Conservation (phyloP, 306 rosid species). For the Purshia tridentata region DNA sequence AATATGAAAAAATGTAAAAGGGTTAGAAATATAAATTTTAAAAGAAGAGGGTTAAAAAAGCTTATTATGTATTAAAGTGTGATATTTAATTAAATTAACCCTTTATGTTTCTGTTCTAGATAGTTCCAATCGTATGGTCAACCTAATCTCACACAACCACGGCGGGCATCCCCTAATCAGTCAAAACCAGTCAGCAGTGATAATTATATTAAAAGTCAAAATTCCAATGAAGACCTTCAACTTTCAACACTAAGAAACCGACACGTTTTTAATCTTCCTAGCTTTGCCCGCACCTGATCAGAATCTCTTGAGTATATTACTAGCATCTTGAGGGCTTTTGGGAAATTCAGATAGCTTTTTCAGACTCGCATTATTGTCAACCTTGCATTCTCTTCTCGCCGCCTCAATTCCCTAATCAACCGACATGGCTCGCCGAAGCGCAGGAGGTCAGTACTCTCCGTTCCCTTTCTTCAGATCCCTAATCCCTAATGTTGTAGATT, state of each 20-base stretch:
- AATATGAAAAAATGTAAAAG: too few relatives aligned
- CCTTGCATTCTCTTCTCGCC: slow-evolving; percentile 7
- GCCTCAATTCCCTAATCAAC: slow-evolving; percentile 15
- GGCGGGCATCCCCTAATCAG: not conserved
- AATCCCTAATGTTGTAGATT: too few relatives aligned
- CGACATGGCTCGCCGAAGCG: slow-evolving; percentile 55
- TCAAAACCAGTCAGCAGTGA: not conserved
- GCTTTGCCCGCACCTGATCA: not conserved
- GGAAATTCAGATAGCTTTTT: not conserved
- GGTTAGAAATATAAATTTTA: too few relatives aligned
- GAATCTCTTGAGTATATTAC: not conserved
- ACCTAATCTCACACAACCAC: not conserved
- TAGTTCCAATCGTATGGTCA: not conserved
- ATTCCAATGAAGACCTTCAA: not conserved
- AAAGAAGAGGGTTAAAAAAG: too few relatives aligned
- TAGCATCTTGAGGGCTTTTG: not conserved
- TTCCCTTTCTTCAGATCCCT: not conserved
- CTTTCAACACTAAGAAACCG: not conserved
- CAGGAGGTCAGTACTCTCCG: slow-evolving; percentile 31
- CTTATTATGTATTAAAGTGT: too few relatives aligned
- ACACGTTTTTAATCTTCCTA: not conserved
- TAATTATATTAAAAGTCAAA: not conserved
- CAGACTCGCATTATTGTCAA: not conserved
- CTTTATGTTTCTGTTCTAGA: not conserved
- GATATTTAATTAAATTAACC: too few relatives aligned